Base-by-base conservation (phyloP, 352 stramenopile species). In the Globisporangium camurandrum region DNA sequence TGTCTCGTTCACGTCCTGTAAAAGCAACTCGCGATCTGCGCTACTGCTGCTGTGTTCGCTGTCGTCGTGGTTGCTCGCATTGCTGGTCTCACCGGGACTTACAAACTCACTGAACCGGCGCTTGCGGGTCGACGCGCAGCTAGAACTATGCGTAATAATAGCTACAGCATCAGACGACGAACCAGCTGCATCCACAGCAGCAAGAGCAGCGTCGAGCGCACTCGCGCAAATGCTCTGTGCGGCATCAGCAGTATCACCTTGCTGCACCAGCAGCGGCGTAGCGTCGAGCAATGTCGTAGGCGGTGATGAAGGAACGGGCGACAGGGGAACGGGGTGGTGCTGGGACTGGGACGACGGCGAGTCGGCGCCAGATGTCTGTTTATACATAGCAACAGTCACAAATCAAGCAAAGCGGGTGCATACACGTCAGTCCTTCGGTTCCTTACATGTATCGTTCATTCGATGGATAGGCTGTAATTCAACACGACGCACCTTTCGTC, bases 71-170 rank as follows among this genome's bases (percentile, higher is more conserved):
- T n/a, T n/a, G n/a, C n/a, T n/a, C n/a, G n/a, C n/a, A n/a, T n/a
- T n/a, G n/a, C n/a, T n/a, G n/a, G n/a, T n/a, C n/a, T n/a, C 30
- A 34, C 14, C 30, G 30, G 30, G 8, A 22, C 71, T 55, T 43
- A 46, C 54, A 49, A 61, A 52, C 50, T 72, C 51, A 48, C 64
- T 69, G 46, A 67, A 58, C 65, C 78, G 75, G 66, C 77, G 62
- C 59, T 89, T 87, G 46, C 76, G 75, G 45, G 66, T 74, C 45
- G 71, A 61, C 36, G 61, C 71, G 64, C 74, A 85, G 67, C 61
- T 74, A 64, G 69, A 62, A 74, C 65, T 60, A 75, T 67, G 63
- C 65, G 76, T 41, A 84, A 85, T 43, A 83, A 62, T 67, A 47
- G 64, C n/a, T n/a, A n/a, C n/a, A n/a, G n/a, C n/a, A n/a, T n/a